These are phyloP conservation scores for Fistulifera solaris DNA, from an alignment of 108 stramenopile species.

Conservation along the genomic window DNA sequence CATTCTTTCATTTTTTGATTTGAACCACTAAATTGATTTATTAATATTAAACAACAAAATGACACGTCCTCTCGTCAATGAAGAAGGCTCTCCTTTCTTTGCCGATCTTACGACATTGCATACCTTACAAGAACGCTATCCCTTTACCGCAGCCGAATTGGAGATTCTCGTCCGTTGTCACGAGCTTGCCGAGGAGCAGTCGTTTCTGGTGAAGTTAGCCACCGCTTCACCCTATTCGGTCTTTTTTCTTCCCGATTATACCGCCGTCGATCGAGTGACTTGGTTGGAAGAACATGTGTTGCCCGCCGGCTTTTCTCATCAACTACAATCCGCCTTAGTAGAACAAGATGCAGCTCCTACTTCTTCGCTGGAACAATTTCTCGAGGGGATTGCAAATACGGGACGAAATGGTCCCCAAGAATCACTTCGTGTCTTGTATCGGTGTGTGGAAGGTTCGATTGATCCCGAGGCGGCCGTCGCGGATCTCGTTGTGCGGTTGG, in stretches of 20 bases:
- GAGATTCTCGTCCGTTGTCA: conserved; percentile 42
- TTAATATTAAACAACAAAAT: too few relatives aligned
- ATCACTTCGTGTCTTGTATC: conserved; percentile 23
- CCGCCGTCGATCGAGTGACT: conserved; percentile 29
- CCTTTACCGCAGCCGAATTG: conserved; percentile 35
- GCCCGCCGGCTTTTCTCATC: conserved; percentile 30
- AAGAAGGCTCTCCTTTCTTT: too few relatives aligned
- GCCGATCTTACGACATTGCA: conserved; percentile 13
- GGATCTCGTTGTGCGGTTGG: conserved; percentile 28
- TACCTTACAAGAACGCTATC: conserved; percentile 39
- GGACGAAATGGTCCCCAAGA: conserved; percentile 23
- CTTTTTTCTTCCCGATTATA: conserved; percentile 46
- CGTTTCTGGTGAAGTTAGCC: conserved; percentile 37
- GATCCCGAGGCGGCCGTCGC: conserved; percentile 29
- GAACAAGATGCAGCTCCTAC: too few relatives aligned
- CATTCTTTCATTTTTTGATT: too few relatives aligned
- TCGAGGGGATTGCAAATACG: conserved; percentile 29
- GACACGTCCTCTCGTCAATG: too few relatives aligned
- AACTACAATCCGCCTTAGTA: conserved; percentile 29
- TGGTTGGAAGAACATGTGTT: conserved; percentile 31
- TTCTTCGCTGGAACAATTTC: conserved; percentile 32
- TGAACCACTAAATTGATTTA: too few relatives aligned
- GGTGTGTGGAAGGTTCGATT: background rate
- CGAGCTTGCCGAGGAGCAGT: conserved; percentile 11
- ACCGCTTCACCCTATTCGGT: conserved; percentile 33